Conservation (phyloP, 176 grass and related monocot genomes). For the Saccharum spontaneum region DNA sequence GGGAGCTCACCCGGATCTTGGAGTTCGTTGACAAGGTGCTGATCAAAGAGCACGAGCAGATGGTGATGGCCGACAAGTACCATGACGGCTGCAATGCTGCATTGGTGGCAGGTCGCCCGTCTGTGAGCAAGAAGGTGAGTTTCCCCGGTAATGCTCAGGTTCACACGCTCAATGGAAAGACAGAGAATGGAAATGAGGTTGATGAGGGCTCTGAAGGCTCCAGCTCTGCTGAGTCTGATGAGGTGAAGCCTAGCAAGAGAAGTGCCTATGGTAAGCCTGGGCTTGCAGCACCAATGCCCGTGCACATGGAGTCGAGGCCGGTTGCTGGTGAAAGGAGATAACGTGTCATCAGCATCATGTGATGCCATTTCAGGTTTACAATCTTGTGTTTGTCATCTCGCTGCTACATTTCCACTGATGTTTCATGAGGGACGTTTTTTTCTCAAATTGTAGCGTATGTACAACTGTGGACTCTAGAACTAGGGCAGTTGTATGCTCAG, state of each 20-base stretch:
- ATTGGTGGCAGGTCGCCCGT: neutral
- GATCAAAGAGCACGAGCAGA: constrained; percentile 56
- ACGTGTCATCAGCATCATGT: neutral
- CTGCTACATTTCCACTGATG: constrained; percentile 1
- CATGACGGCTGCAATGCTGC: constrained; percentile 31
- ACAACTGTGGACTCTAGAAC: constrained; percentile 15
- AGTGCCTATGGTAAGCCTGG: constrained; percentile 32
- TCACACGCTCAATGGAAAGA: constrained; percentile 1
- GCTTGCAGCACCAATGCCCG: constrained; percentile 55
- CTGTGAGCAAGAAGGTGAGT: constrained; percentile 36
- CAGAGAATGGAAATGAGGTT: constrained; percentile 13
- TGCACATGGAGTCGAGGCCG: constrained; percentile 71
- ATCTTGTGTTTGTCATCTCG: neutral
- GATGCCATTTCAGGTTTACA: neutral
- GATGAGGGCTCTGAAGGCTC: constrained; percentile 47
- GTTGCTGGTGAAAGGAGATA: constrained; percentile 28
- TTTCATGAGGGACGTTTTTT: constrained; percentile 6
- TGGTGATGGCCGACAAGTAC: constrained; percentile 21
- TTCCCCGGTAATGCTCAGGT: constrained; percentile 28
- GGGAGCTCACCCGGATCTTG: constrained; percentile 73
- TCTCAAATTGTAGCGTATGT: constrained; percentile 14
- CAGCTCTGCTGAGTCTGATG: constrained; percentile 29
- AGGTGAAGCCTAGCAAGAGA: constrained; percentile 23
- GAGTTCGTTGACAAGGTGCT: constrained; percentile 88
- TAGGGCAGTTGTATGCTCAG: constrained; percentile 20